Percentiles rank a stretch among this genome's conserved stretches.
Conservation (phyloP, 139 green algal species). For the Chlamydomonas asymmetrica region DNA sequence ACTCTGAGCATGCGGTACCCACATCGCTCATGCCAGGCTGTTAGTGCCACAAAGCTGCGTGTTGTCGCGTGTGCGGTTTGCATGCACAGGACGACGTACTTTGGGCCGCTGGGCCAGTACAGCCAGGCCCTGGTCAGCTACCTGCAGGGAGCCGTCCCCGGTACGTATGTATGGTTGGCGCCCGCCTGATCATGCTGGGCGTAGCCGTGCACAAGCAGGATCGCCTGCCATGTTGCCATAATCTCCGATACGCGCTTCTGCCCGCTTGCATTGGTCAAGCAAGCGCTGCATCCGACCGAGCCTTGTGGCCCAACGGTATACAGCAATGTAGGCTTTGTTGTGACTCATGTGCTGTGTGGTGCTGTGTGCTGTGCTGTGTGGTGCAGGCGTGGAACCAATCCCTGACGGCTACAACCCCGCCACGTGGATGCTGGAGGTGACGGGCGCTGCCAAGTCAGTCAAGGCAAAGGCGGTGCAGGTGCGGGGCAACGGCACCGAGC, state of each 20-base stretch:
- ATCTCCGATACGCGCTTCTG: not conserved
- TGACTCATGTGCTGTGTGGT: not conserved
- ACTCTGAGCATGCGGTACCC: not conserved
- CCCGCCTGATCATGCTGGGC: conserved; percentile 22
- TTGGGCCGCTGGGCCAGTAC: conserved; percentile 72
- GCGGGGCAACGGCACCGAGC: too few species aligned
- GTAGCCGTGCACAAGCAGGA: not conserved
- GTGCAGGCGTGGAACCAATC: conserved; percentile 6
- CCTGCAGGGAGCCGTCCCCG: conserved; percentile 23
- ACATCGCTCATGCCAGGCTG: not conserved
- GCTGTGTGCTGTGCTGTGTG: not conserved
- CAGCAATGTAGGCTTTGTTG: not conserved
- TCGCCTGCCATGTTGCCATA: not conserved
- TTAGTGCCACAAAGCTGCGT: not conserved
- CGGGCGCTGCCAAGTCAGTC: conserved; percentile 29
- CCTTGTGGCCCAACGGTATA: not conserved
- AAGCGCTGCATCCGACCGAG: not conserved
- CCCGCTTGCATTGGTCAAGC: not conserved
- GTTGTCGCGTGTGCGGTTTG: not conserved
- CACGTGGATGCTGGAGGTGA: conserved; percentile 82
- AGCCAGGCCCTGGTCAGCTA: conserved; percentile 66
- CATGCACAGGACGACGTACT: conserved; percentile 64
- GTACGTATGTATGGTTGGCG: conserved; percentile 14
- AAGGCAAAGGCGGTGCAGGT: conserved; percentile 25
- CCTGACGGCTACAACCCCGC: conserved; percentile 68